Evolutionary conservation across 176 grass and related monocot genomes (phyloP), one percentile per base, ranked within the genome.

Genomic region (Saccharum spontaneum): DNA sequence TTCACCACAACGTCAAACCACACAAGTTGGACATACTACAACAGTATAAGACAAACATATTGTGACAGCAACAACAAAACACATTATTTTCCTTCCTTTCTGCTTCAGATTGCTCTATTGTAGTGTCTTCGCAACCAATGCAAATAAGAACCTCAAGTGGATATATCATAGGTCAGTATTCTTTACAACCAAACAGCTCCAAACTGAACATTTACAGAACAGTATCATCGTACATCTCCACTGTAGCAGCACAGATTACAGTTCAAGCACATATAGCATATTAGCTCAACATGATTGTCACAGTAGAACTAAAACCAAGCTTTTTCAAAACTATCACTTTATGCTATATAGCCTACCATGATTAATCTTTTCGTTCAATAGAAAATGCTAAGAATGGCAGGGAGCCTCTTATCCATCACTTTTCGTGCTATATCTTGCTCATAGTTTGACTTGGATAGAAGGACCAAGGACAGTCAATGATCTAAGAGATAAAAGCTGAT

Each of bases 251-350:
- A 61, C 54, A n/a, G 3, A 37, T 38, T 71, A 46, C 40, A 72
- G 22, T 12, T 12, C 37, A 72, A 46, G 34, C 16, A 45, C 24
- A 3, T 44, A 79, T 63, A 62, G 66, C 24, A 31, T 23, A n/a
- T 71, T 63, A 62, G 67, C 50, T n/a, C 16, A n/a, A 79, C 55
- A 86, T 80, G 41, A 63, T 39, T 86, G 16, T 28, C 30, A 50
- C 11, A 31, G 43, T 65, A 31, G 33, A 17, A 33, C 6, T 7
- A 26, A 54, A 74, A 34, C 68, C 22, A 86, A 79, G 54, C 3
- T 65, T 67, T 86, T 73, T 16, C 43, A 86, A 36, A 86, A 71
- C 76, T 12, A 71, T 70, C 18, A 13, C 6, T 49, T 31, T 20
- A 38, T 61, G 20, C 20, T 23, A 49, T 40, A 45, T 64, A 52